A percentile compares a stretch with the other conserved stretches of the same genome.
phyloP scores from a whole-genome alignment of 495 filamentous ascomycete species.

The Penicillium chermesinum region DNA sequence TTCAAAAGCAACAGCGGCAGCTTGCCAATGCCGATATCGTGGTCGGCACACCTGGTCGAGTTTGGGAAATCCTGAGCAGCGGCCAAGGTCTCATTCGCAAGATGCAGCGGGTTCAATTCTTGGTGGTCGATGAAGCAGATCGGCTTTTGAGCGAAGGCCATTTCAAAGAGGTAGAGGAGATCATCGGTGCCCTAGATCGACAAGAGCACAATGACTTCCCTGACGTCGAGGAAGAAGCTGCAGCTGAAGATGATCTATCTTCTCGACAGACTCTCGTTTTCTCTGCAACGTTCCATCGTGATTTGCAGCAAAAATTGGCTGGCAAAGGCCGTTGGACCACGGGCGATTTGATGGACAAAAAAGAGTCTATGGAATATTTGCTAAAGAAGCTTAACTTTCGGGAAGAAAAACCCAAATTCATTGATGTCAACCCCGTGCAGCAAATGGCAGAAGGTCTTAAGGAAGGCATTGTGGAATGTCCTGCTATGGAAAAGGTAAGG shows the following conservation, averaged over 20 bases:
- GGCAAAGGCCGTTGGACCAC: conserved; percentile 57
- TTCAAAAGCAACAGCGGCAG: conserved; percentile 87
- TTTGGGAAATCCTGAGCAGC: conserved; percentile 87
- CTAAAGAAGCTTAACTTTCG: conserved; percentile 85
- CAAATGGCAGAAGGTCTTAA: conserved; percentile 84
- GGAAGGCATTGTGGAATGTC: conserved; percentile 88
- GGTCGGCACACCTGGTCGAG: conserved; percentile 82
- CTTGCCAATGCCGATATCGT: conserved; percentile 75
- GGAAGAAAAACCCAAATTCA: conserved; percentile 75
- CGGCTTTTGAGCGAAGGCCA: conserved; percentile 86
- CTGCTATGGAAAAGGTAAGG: conserved; percentile 79
- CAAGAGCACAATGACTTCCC: conserved; percentile 32
- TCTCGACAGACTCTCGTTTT: conserved; percentile 80
- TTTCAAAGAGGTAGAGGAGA: conserved; percentile 89
- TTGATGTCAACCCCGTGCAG: conserved; percentile 80
- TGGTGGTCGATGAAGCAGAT: conserved; percentile 95
- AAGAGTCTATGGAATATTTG: conserved; percentile 87
- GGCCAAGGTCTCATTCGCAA: conserved; percentile 54
- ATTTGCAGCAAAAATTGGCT: conserved; percentile 81
- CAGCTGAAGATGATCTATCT: conserved; percentile 21
- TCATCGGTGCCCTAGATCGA: conserved; percentile 69
- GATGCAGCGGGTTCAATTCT: conserved; percentile 67
- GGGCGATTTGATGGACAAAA: conserved; percentile 58
- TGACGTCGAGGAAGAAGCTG: conserved; percentile 33
- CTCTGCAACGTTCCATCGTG: conserved; percentile 91